A percentile compares a stretch with the other conserved stretches of the same genome.
Evolutionary conservation across 257 asterid genomes (phyloP).

Genomic region (Galeopsis tetrahit): DNA sequence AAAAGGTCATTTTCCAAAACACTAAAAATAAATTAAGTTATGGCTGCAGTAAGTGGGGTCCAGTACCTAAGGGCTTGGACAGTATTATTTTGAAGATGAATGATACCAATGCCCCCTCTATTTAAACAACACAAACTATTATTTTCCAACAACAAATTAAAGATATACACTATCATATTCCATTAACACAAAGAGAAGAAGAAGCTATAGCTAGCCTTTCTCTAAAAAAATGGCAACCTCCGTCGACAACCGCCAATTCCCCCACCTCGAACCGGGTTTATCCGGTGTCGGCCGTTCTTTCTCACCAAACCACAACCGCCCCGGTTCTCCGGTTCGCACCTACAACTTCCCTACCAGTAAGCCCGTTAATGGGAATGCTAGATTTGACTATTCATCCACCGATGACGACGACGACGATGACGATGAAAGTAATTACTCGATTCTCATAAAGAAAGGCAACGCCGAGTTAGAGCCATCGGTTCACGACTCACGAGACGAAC

Average conservation of each 20-base stretch:
- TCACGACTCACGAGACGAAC: constrained; percentile 66
- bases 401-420: constrained; percentile 49
- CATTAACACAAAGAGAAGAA: background rate
- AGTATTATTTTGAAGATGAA: constrained; percentile 19
- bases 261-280: constrained; percentile 56
- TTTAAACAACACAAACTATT: constrained; percentile 37
- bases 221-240: constrained; percentile 67
- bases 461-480: constrained; percentile 72
- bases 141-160: constrained; percentile 36
- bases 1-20: background rate
- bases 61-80: constrained; percentile 32
- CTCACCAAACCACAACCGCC: constrained; percentile 35
- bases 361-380: background rate
- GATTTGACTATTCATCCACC: constrained; percentile 48
- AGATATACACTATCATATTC: no score
- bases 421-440: constrained; percentile 31
- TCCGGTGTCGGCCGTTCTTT: constrained; percentile 43
- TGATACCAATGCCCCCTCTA: constrained; percentile 31
- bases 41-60: constrained; percentile 27
- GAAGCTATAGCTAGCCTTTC: background rate
- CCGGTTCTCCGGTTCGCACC: constrained; percentile 69
- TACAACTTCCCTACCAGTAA: constrained; percentile 47
- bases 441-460: constrained; percentile 48
- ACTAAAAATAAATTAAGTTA: constrained; percentile 19
- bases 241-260: constrained; percentile 67